Evolutionary conservation across 306 rosid species (phyloP).

Genomic region (Inga laurina): DNA sequence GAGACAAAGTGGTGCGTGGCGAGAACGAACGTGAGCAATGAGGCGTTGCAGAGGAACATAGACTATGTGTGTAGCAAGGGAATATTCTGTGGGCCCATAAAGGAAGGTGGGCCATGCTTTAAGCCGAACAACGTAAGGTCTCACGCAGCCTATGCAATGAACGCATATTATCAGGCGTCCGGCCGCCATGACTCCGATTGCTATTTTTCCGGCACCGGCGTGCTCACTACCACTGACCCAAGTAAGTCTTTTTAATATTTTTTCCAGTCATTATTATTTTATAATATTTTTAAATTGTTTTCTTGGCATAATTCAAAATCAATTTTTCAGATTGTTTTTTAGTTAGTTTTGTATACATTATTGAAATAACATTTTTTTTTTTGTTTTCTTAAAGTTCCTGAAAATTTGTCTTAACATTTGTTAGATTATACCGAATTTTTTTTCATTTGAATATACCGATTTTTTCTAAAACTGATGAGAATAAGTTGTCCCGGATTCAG

Average conservation of each 20-base stretch:
- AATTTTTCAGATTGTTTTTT: background rate
- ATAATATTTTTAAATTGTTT: too few species aligned
- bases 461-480: too few species aligned
- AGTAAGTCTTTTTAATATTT: conserved; percentile 44
- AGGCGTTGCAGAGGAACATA: conserved; percentile 40
- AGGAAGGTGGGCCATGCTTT: conserved; percentile 38
- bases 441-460: too few species aligned
- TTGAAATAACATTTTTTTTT: too few species aligned
- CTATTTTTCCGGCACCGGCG: conserved; percentile 55
- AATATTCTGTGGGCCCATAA: conserved; percentile 45
- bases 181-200: conserved; percentile 60
- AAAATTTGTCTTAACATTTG: too few species aligned
- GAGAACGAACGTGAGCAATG: conserved; percentile 14
- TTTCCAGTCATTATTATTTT: too few species aligned
- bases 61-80: conserved; percentile 42
- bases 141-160: conserved; percentile 77
- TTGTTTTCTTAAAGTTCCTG: too few species aligned
- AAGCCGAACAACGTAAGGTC: conserved; percentile 57
- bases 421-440: too few species aligned
- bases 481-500: too few species aligned
- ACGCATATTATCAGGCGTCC: conserved; percentile 53
- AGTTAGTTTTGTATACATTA: background rate
- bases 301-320: background rate
- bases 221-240: conserved; percentile 58
- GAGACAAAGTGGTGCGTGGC: conserved; percentile 41